Evolutionary conservation across 139 green algal species (phyloP), one percentile per base, ranked within the genome.

Genomic region (Tetradesmus lagerheimii): DNA sequence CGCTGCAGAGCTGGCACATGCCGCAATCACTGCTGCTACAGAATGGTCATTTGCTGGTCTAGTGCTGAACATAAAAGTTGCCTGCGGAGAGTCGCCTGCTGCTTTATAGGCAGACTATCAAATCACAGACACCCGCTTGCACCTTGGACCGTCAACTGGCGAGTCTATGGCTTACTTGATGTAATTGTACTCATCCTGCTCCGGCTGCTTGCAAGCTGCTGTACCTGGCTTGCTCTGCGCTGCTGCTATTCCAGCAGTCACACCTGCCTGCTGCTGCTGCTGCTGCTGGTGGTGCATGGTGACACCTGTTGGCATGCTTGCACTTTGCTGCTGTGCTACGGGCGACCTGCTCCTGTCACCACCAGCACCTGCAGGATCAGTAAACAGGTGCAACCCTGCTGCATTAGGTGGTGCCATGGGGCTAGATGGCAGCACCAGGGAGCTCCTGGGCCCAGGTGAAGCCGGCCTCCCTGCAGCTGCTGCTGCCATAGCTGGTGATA

Each of bases 101-200:
- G n/a, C n/a, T n/a, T n/a, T n/a, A n/a, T n/a, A n/a, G n/a, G n/a
- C n/a, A n/a, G n/a, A n/a, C n/a, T n/a, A n/a, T n/a, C n/a, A n/a
- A n/a, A n/a, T n/a, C n/a, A n/a, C n/a, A n/a, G n/a, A n/a, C n/a
- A n/a, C n/a, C n/a, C n/a, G n/a, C n/a, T n/a, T n/a, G n/a, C n/a
- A n/a, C n/a, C n/a, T n/a, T n/a, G n/a, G n/a, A n/a, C n/a, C n/a
- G n/a, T n/a, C n/a, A n/a, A n/a, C n/a, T n/a, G n/a, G n/a, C n/a
- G n/a, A n/a, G n/a, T n/a, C n/a, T n/a, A n/a, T n/a, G n/a, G n/a
- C 74, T 86, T n/a, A 86, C 86, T 86, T 90, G 76, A 90, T 85
- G 43, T 89, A 89, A 25, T 74, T 83, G 41, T 84, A 89, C 31
- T 89, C 39, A 35, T 89, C 85, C 74, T 84, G 64, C 71, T 64